Conservation (phyloP, 2,329 filamentous ascomycete genomes). For the Xylaria polymorpha region DNA sequence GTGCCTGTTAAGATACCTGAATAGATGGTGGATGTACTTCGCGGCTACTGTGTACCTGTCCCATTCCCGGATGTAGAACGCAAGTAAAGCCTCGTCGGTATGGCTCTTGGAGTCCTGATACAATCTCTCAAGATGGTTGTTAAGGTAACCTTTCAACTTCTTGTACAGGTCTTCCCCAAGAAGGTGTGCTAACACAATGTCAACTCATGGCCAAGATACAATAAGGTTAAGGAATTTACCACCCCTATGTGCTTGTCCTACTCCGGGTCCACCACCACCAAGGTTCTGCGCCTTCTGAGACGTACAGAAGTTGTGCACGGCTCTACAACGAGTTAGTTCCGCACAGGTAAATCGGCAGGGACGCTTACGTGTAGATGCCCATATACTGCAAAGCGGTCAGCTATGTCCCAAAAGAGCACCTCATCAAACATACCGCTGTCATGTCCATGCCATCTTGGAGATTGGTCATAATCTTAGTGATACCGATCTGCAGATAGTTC, state of each 20-base stretch:
- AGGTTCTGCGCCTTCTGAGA: conserved; percentile 91
- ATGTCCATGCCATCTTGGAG: conserved; percentile 94
- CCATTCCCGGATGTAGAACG: conserved; percentile 98
- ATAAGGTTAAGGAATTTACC: conserved; percentile 59
- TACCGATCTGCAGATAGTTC: conserved; percentile 87
- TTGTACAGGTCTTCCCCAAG: conserved; percentile 96
- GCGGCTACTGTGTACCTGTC: conserved; percentile 93
- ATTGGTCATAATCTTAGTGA: conserved; percentile 93
- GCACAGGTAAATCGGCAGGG: not conserved
- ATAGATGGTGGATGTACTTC: conserved; percentile 97
- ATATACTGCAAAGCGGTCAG: conserved; percentile 73
- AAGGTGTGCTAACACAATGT: conserved; percentile 76
- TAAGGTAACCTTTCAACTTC: conserved; percentile 87
- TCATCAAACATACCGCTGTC: conserved; percentile 70
- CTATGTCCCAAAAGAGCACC: conserved; percentile 9
- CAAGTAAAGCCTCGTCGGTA: conserved; percentile 87
- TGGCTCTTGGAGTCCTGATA: conserved; percentile 80
- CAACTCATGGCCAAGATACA: conserved; percentile 34
- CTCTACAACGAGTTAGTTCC: conserved; percentile 63
- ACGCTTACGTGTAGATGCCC: conserved; percentile 87
- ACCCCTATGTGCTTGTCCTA: conserved; percentile 72
- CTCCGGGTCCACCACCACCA: conserved; percentile 55
- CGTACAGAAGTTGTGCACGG: conserved; percentile 99
- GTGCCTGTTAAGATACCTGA: conserved; percentile 94
- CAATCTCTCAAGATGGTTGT: conserved; percentile 77